Evolutionary conservation across 1,139 yeast species (phyloP), one percentile per base, ranked within the genome.

Genomic region (Tardiomyces blankii): DNA sequence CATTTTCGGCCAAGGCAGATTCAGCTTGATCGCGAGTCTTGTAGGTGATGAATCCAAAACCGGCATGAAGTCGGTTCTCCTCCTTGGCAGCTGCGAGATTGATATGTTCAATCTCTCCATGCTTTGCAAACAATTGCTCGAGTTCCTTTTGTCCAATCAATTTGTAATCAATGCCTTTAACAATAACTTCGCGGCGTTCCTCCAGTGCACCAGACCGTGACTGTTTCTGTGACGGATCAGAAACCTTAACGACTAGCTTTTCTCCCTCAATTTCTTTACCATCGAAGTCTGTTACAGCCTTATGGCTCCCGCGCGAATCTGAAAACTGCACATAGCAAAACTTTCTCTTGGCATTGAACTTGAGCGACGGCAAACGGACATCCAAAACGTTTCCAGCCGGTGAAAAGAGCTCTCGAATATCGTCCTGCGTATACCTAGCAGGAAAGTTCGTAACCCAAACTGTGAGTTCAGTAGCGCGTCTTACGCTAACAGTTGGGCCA

Each of bases 361-460:
- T 72, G 50, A 82, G 74, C 0, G 83, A 75, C 0, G 96, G 96
- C 40, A 85, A 69, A 44, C 96, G 66, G 1, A 82, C 65, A 47
- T 78, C 75, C 6, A 78, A 54, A 0, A 80, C 61, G 0, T 62
- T 60, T 0, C 86, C 86, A 44, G 60, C 60, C 3, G 61, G 46
- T 0, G 59, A 50, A 55, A 85, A 81, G n/a, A 75, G 41, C 0
- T 59, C 53, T 16, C 59, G 54, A 0, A 87, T 48, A 9, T 70
- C 63, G 0, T 62, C 64, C 39, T 69, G 69, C 0, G 71, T 68
- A 54, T 63, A 74, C 1, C 67, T 59, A 0, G 88, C 82, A 0
- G 94, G 88, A 54, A 75, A 86, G 55, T 86, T 86, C 0, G 93
- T 76, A 2, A 78, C 79, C 77, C 82, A 83, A 0, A 83, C 54